A percentile compares a stretch with the other conserved stretches of the same genome.
Conservation (phyloP, 169 alveolate species). For the Amoebophrya sp. region DNA sequence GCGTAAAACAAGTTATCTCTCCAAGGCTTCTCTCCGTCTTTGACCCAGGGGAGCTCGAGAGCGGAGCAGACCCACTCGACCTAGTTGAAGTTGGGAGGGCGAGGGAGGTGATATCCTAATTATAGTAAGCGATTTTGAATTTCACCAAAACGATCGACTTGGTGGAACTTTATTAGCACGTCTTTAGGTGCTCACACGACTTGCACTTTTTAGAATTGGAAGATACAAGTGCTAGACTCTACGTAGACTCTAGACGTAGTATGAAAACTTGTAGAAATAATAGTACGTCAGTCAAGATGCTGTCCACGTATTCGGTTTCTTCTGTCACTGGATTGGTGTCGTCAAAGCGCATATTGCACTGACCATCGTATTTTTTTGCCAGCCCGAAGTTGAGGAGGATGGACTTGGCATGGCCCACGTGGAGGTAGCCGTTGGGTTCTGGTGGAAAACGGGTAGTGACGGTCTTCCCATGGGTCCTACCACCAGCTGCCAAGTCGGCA, state of each 20-base stretch:
- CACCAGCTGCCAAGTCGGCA: conserved; percentile 39
- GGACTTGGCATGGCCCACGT: conserved; percentile 98
- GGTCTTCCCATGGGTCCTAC: neutral
- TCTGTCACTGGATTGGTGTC: conserved; percentile 99
- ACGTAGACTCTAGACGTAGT: no score
- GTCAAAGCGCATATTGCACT: conserved; percentile 93
- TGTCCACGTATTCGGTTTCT: conserved; percentile 66
- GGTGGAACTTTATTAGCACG: no score
- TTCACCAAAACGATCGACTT: no score
- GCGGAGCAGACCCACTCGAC: conserved; percentile 31
- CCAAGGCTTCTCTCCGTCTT: conserved; percentile 57
- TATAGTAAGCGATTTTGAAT: no score
- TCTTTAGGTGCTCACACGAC: no score
- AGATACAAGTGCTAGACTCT: no score
- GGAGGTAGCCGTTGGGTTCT: conserved; percentile 99
- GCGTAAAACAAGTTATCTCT: conserved; percentile 84
- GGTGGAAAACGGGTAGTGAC: conserved; percentile 95
- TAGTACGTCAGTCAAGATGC: neutral
- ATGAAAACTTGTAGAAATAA: conserved; percentile 53
- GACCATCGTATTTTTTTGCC: conserved; percentile 84
- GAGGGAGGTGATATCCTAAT: no score
- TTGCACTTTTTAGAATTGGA: no score
- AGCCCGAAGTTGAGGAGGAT: conserved; percentile 91
- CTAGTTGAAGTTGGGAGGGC: no score
- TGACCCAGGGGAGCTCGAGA: conserved; percentile 35